Conservation (phyloP, 495 filamentous ascomycete genomes). For the Penicillium fimorum region DNA sequence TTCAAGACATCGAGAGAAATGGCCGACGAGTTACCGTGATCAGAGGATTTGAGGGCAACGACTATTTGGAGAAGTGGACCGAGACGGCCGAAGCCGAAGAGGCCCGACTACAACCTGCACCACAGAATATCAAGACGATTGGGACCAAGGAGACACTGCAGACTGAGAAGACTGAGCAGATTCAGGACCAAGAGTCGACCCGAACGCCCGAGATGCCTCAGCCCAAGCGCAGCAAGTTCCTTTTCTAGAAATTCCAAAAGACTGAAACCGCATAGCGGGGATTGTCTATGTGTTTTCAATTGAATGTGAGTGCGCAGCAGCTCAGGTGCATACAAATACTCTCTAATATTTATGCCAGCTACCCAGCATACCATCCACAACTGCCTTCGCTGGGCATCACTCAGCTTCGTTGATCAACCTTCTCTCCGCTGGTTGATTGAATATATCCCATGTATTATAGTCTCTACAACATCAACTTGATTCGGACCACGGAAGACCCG, state of each 20-base stretch:
- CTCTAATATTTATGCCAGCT: background rate
- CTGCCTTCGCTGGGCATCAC: background rate
- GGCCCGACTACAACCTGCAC: slow-evolving; percentile 1
- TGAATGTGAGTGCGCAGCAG: background rate
- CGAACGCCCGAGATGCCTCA: background rate
- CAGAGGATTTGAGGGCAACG: slow-evolving; percentile 34
- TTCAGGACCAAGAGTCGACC: background rate
- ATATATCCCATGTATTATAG: slow-evolving; percentile 18
- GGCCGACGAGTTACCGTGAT: slow-evolving; percentile 26
- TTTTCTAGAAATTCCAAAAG: background rate
- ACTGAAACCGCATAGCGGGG: background rate
- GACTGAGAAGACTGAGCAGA: background rate
- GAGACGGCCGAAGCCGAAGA: slow-evolving; percentile 15
- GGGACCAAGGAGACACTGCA: background rate
- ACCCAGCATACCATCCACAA: slow-evolving; percentile 3
- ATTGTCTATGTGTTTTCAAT: background rate
- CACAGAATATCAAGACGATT: background rate
- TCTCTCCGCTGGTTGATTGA: slow-evolving; percentile 5
- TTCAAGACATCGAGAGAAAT: slow-evolving; percentile 31
- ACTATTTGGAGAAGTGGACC: slow-evolving; percentile 44
- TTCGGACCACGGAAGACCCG: background rate
- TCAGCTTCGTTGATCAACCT: background rate
- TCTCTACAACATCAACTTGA: slow-evolving; percentile 7
- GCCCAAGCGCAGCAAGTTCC: background rate
- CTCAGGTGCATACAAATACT: no score